Evolutionary conservation across 2,329 filamentous ascomycete genomes (phyloP).

Genomic region (Zelopaecilomyces penicillatus): DNA sequence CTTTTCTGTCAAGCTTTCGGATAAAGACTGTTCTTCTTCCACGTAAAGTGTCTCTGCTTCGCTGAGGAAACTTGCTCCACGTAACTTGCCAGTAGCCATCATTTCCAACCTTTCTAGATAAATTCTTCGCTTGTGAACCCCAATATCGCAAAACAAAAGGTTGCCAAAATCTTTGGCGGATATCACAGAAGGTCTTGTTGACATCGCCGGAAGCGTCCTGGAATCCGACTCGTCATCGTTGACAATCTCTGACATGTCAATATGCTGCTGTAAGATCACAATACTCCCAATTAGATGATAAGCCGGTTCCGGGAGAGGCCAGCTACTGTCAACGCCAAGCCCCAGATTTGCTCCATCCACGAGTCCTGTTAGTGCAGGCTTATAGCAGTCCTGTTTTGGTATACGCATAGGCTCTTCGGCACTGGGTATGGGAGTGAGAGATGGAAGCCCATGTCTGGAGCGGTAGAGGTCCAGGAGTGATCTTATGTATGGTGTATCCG

Average conservation of each 20-base stretch:
- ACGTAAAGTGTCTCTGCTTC: no score
- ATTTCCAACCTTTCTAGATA: slow-evolving; percentile 12
- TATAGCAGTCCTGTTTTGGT: no score
- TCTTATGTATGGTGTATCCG: slow-evolving; percentile 13
- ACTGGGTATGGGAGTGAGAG: neutral
- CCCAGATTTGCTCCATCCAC: no score
- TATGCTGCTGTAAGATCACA: neutral
- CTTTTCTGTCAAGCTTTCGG: no score
- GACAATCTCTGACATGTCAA: neutral
- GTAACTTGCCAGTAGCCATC: neutral
- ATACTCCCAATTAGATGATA: neutral
- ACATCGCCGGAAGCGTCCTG: neutral
- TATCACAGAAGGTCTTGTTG: neutral
- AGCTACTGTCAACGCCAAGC: neutral
- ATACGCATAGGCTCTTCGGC: no score
- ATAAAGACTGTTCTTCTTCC: no score
- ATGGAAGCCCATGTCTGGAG: slow-evolving; percentile 10
- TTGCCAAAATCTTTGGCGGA: slow-evolving; percentile 5
- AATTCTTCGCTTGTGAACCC: slow-evolving; percentile 12
- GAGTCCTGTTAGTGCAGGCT: no score
- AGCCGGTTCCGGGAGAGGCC: neutral
- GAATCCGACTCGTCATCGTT: neutral
- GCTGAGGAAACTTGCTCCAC: neutral
- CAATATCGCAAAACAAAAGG: slow-evolving; percentile 14
- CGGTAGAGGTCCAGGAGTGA: slow-evolving; percentile 15